These are phyloP conservation scores for Pichia phayaonensis DNA, from an alignment of 805 yeast species.

Conservation along the genomic window DNA sequence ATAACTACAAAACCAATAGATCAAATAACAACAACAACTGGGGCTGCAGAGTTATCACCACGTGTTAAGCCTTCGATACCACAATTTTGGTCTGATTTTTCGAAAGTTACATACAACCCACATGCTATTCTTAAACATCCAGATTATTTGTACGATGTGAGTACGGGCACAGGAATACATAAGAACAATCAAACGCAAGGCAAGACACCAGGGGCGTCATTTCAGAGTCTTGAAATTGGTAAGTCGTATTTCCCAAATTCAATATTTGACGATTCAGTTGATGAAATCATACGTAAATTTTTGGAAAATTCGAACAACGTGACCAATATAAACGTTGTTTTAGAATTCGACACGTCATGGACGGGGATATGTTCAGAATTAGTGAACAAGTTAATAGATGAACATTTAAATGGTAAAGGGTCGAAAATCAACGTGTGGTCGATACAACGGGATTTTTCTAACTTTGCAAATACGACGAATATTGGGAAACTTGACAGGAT, in stretches of 20 bases:
- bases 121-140: slow-evolving; percentile 43
- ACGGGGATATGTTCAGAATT: slow-evolving; percentile 59
- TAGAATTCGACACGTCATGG: slow-evolving; percentile 79
- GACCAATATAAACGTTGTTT: slow-evolving; percentile 60
- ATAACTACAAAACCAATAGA: slow-evolving; percentile 38
- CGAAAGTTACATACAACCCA: slow-evolving; percentile 61
- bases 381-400: slow-evolving; percentile 24
- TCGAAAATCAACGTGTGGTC: slow-evolving; percentile 9
- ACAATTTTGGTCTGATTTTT: slow-evolving; percentile 74
- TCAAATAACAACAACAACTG: neutral
- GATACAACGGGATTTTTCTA: neutral
- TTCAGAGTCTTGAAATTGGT: slow-evolving; percentile 50
- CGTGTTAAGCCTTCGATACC: slow-evolving; percentile 27
- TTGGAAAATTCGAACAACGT: slow-evolving; percentile 73
- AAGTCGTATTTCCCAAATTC: neutral
- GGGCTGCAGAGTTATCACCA: neutral
- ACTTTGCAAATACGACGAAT: neutral
- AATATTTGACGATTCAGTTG: slow-evolving; percentile 39
- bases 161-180: slow-evolving; percentile 17
- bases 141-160: slow-evolving; percentile 52
- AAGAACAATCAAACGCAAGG: slow-evolving; percentile 22
- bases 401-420: slow-evolving; percentile 10
- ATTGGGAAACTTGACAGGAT: slow-evolving; percentile 6
- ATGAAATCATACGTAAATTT: slow-evolving; percentile 47
- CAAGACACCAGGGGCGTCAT: slow-evolving; percentile 23